These are phyloP conservation scores for Pterocarpus santalinus DNA, from an alignment of 306 rosid genomes.

Conservation along the genomic window DNA sequence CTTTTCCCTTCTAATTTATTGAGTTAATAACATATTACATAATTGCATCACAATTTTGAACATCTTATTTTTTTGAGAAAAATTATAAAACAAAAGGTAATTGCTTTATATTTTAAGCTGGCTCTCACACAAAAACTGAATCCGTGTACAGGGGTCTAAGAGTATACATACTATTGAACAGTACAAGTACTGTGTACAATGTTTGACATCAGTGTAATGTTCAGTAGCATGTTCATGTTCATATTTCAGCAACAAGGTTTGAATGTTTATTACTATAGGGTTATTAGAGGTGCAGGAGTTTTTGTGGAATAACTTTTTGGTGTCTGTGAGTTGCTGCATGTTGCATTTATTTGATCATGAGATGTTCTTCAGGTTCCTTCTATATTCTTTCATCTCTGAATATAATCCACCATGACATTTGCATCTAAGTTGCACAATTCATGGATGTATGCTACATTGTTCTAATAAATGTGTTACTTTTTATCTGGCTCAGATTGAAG, in stretches of 20 bases:
- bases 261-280: slow-evolving; percentile 22
- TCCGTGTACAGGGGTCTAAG: neutral
- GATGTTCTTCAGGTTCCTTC: slow-evolving; percentile 25
- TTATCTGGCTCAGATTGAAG: slow-evolving; percentile 78
- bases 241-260: slow-evolving; percentile 4
- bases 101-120: neutral
- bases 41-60: slow-evolving; percentile 8
- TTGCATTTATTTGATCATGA: slow-evolving; percentile 8
- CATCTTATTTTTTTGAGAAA: neutral
- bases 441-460: slow-evolving; percentile 36
- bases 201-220: neutral
- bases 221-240: slow-evolving; percentile 13
- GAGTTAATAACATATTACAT: neutral
- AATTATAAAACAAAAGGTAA: neutral
- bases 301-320: slow-evolving; percentile 13
- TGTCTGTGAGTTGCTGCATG: slow-evolving; percentile 19
- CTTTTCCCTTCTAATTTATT: neutral
- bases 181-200: neutral
- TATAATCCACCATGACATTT: slow-evolving; percentile 25
- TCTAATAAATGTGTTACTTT: slow-evolving; percentile 39
- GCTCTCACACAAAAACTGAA: neutral
- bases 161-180: slow-evolving; percentile 15
- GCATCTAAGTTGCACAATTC: slow-evolving; percentile 34
- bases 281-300: slow-evolving; percentile 1
- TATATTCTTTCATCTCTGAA: slow-evolving; percentile 33